These are phyloP conservation scores for Lactarius tabidus DNA, from an alignment of 768 basidiomycete genomes.

Conservation along the genomic window DNA sequence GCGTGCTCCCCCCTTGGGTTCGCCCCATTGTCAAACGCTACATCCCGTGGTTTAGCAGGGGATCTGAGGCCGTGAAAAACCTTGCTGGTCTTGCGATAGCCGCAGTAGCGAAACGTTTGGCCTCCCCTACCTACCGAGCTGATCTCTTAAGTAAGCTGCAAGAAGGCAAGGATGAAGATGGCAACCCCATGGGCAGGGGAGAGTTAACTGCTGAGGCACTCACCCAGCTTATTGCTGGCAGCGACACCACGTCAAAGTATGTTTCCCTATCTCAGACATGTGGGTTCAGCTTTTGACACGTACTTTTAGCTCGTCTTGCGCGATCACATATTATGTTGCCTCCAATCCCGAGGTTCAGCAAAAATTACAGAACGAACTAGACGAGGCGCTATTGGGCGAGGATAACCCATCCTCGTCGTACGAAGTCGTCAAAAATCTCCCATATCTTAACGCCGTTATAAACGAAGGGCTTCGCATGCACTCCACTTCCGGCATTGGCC, in stretches of 20 bases:
- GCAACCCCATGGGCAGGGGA: slow-evolving; percentile 72
- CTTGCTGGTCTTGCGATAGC: slow-evolving; percentile 35
- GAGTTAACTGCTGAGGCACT: slow-evolving; percentile 88
- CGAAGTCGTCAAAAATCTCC: slow-evolving; percentile 66
- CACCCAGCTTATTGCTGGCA: slow-evolving; percentile 83
- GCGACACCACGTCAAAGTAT: slow-evolving; percentile 91
- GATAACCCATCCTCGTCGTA: slow-evolving; percentile 60
- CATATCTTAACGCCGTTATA: slow-evolving; percentile 84
- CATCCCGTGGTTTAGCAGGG: slow-evolving; percentile 38
- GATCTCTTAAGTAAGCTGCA: slow-evolving; percentile 84
- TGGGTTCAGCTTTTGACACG: not conserved
- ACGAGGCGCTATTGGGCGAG: slow-evolving; percentile 51
- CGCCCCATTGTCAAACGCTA: slow-evolving; percentile 32
- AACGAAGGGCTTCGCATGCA: slow-evolving; percentile 83
- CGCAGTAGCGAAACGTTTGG: slow-evolving; percentile 66
- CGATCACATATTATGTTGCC: slow-evolving; percentile 83
- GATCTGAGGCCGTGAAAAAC: slow-evolving; percentile 32
- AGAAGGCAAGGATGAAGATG: slow-evolving; percentile 70
- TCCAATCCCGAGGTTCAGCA: slow-evolving; percentile 57
- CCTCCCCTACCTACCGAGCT: slow-evolving; percentile 62
- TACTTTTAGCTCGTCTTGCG: slow-evolving; percentile 73
- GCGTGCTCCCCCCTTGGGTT: slow-evolving; percentile 38
- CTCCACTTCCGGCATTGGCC: slow-evolving; percentile 78
- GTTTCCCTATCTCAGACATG: slow-evolving; percentile 28
- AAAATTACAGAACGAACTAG: slow-evolving; percentile 75